Percentiles rank a stretch among this genome's conserved stretches.
Conservation (phyloP, 306 rosid genomes). For the Mimosa bimucronata region DNA sequence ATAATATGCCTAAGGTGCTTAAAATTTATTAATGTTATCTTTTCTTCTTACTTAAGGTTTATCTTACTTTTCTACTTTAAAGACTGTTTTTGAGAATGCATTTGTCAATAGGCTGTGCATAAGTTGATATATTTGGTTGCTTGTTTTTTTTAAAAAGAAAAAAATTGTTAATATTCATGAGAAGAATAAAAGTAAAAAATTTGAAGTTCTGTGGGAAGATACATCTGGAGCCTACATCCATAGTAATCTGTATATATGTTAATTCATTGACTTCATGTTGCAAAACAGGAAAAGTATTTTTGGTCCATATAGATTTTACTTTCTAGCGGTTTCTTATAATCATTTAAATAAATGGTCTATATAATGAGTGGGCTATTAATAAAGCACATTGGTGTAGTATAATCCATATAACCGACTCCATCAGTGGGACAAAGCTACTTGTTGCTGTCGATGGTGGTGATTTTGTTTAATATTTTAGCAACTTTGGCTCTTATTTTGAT, state of each 20-base stretch:
- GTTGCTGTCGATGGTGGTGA: background rate
- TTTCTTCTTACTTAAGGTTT: conserved; percentile 28
- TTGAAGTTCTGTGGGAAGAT: background rate
- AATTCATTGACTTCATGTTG: background rate
- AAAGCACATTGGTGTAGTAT: background rate
- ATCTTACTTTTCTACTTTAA: conserved; percentile 1
- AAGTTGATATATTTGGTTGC: background rate
- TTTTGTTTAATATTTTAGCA: background rate
- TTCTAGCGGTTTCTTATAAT: background rate
- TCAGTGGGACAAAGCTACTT: background rate
- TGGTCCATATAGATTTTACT: background rate
- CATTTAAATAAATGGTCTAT: background rate
- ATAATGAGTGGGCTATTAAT: background rate
- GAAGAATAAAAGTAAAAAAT: background rate
- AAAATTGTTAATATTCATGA: background rate
- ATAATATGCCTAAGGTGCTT: background rate
- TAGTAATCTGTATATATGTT: background rate
- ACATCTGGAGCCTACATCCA: background rate
- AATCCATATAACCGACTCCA: background rate
- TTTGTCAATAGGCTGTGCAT: conserved; percentile 6
- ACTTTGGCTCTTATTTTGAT: background rate
- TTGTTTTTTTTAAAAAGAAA: too few relatives aligned
- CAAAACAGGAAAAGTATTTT: background rate
- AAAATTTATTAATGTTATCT: conserved; percentile 18
- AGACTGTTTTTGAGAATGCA: conserved; percentile 18